phyloP scores from a whole-genome alignment of 2,329 filamentous ascomycete species.

The Aspergillus fumigatus region DNA sequence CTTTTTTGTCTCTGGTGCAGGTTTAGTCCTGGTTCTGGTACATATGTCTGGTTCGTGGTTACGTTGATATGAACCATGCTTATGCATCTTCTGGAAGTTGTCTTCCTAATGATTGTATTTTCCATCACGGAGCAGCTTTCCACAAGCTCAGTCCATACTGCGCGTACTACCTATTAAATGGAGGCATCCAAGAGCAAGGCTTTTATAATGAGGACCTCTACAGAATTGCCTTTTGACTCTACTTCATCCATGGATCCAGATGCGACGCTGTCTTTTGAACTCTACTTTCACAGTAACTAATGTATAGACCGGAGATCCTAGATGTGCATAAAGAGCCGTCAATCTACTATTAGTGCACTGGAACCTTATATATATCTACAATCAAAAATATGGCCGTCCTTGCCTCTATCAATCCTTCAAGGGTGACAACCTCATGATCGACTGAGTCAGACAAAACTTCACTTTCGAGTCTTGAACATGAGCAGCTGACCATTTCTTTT shows the following conservation, averaged over 20 bases:
- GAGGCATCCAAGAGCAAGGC: too few species aligned
- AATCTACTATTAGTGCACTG: not conserved
- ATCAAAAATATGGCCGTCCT: not conserved
- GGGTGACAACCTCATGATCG: not conserved
- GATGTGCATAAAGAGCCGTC: not conserved
- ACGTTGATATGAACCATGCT: not conserved
- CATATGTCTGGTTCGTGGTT: not conserved
- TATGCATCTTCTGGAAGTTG: not conserved
- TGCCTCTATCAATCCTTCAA: not conserved
- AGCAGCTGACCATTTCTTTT: not conserved
- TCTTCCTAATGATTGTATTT: not conserved
- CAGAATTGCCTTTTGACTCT: not conserved
- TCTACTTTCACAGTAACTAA: not conserved
- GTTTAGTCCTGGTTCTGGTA: not conserved
- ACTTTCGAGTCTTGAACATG: not conserved
- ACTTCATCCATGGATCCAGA: not conserved
- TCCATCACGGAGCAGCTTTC: not conserved
- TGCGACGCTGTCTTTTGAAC: too few species aligned
- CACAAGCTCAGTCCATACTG: not conserved
- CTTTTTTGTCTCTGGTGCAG: not conserved
- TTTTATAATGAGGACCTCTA: not conserved
- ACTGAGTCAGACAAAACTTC: not conserved
- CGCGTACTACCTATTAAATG: not conserved
- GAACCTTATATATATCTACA: not conserved
- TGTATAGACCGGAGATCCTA: not conserved